These are phyloP conservation scores for sunflower (Helianthus annuus) DNA, from an alignment of 129 eudicot species.

Conservation along the genomic window DNA sequence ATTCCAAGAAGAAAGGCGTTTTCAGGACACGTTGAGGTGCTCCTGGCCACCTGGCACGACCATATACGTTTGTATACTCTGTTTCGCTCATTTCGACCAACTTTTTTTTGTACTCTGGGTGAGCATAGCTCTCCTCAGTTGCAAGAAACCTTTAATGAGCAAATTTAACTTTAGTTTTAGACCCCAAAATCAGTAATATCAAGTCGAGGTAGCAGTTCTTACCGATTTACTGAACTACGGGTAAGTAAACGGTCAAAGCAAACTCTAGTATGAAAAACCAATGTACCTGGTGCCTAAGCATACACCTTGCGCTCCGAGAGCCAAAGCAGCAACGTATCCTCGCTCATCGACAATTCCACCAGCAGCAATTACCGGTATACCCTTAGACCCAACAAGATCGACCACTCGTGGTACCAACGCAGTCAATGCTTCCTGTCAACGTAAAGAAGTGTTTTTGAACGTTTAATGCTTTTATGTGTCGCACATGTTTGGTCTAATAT, in stretches of 20 bases:
- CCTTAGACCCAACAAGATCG: conserved; percentile 60
- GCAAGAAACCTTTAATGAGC: conserved; percentile 66
- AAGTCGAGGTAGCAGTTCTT: not conserved
- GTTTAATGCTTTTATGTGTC: not conserved
- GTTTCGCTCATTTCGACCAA: conserved; percentile 65
- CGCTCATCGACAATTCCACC: conserved; percentile 95
- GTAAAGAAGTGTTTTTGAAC: not conserved
- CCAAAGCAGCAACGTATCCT: conserved; percentile 95
- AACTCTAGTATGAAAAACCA: conserved; percentile 3
- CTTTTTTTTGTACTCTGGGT: conserved; percentile 77
- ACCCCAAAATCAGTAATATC: not conserved
- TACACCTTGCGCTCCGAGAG: conserved; percentile 92
- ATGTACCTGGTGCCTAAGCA: conserved; percentile 87
- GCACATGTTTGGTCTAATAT: not conserved
- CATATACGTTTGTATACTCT: conserved; percentile 83
- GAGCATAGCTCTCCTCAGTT: conserved; percentile 93
- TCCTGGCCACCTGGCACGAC: conserved; percentile 96
- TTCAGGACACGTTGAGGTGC: conserved; percentile 84
- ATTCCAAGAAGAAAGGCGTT: conserved; percentile 73
- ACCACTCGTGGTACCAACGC: conserved; percentile 75
- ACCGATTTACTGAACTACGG: not conserved
- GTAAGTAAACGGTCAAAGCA: not conserved
- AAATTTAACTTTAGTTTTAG: conserved; percentile 7
- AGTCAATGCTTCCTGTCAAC: conserved; percentile 51
- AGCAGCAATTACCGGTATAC: conserved; percentile 87